Percentiles rank a stretch among this genome's conserved stretches.
These are phyloP conservation scores for Pseudocercospora eumusae DNA, from an alignment of 2,329 filamentous ascomycete species.

Conservation along the genomic window DNA sequence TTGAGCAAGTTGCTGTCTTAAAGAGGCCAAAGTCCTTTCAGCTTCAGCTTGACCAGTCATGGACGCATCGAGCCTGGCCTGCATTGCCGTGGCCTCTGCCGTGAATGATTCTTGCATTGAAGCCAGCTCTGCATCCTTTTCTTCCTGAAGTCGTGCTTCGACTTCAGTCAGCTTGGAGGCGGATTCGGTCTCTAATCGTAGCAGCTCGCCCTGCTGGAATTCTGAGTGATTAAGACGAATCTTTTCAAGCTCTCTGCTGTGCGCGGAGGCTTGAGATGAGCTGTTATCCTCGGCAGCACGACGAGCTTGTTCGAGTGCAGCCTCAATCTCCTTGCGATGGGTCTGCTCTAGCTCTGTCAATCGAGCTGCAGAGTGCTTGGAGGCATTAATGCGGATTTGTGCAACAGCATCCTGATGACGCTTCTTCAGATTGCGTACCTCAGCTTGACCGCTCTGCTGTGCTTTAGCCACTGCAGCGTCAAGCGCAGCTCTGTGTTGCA, in stretches of 20 bases:
- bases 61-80: constrained; percentile 32
- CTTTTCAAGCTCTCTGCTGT: constrained; percentile 16
- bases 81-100: constrained; percentile 29
- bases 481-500: constrained; percentile 27
- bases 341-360: constrained; percentile 28
- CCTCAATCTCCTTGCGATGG: constrained; percentile 27
- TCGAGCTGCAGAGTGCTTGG: constrained; percentile 26
- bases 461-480: constrained; percentile 29
- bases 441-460: constrained; percentile 26
- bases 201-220: constrained; percentile 21
- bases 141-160: constrained; percentile 21
- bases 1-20: constrained; percentile 27
- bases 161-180: constrained; percentile 21
- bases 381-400: constrained; percentile 27
- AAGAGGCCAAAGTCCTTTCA: constrained; percentile 26
- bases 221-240: constrained; percentile 15
- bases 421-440: constrained; percentile 30
- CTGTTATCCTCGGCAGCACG: constrained; percentile 16
- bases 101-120: constrained; percentile 21
- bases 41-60: constrained; percentile 33
- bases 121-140: constrained; percentile 14
- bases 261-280: constrained; percentile 17
- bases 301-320: constrained; percentile 20
- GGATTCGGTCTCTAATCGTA: constrained; percentile 21
- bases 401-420: constrained; percentile 33